A percentile compares a stretch with the other conserved stretches of the same genome.
Conservation (phyloP, 495 filamentous ascomycete genomes). For the Penicillium tannophilum region DNA sequence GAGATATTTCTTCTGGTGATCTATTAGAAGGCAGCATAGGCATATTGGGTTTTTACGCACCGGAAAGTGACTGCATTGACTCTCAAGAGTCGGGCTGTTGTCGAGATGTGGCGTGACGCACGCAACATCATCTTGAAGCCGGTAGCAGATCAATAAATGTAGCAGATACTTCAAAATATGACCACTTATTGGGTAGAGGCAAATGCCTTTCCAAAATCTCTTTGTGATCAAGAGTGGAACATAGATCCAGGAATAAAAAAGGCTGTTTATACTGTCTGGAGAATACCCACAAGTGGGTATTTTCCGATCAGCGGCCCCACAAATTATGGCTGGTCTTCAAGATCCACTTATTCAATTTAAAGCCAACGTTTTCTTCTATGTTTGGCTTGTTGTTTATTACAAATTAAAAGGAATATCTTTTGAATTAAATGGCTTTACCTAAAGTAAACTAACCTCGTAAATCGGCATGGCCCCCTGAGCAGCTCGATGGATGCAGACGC, state of each 20-base stretch:
- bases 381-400: too few species aligned
- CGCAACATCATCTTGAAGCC: background rate
- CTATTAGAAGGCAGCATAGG: background rate
- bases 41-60: background rate
- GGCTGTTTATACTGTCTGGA: slow-evolving; percentile 2
- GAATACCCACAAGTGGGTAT: slow-evolving; percentile 5
- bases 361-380: too few species aligned
- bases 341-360: too few species aligned
- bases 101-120: background rate
- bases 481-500: too few species aligned
- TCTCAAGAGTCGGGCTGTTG: background rate
- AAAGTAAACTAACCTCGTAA: too few species aligned
- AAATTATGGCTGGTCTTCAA: background rate
- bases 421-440: too few species aligned
- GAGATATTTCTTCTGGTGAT: slow-evolving; percentile 4
- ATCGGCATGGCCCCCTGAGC: too few species aligned
- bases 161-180: too few species aligned
- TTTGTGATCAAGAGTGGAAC: background rate
- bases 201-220: too few species aligned
- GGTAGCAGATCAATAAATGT: too few species aligned
- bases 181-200: too few species aligned
- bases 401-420: too few species aligned
- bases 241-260: background rate
- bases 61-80: background rate
- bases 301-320: background rate